Percentiles rank a stretch among this genome's conserved stretches.
Conservation (phyloP, 2,329 filamentous ascomycete species). For the Pseudomassariella vexata region DNA sequence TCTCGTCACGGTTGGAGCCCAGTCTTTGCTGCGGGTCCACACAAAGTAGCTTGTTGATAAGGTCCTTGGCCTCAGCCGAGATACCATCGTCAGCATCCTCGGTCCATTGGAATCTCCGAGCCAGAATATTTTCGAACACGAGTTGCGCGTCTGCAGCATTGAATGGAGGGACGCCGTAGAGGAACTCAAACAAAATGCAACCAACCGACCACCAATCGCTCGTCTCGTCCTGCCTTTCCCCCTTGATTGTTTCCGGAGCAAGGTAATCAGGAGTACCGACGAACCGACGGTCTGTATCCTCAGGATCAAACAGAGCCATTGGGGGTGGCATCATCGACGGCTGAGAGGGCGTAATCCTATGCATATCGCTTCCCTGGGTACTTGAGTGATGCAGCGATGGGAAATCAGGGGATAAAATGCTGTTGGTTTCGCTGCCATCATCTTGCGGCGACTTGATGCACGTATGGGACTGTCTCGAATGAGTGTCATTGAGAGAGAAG, state of each 20-base stretch:
- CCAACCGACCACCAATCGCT: constrained; percentile 99
- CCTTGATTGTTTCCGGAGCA: constrained; percentile 93
- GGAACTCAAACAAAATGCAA: constrained; percentile 93
- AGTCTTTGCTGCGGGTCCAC: constrained; percentile 76
- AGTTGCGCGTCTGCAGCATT: constrained; percentile 84
- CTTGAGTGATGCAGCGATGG: constrained; percentile 53
- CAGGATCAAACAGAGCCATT: constrained; percentile 91
- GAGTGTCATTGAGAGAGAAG: constrained; percentile 64
- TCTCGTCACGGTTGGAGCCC: constrained; percentile 80
- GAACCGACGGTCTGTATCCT: constrained; percentile 87
- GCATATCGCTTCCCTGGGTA: constrained; percentile 41
- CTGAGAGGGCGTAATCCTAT: constrained; percentile 56
- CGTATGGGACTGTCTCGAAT: constrained; percentile 22
- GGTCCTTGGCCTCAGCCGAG: constrained; percentile 82
- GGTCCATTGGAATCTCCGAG: constrained; percentile 87
- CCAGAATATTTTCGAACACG: constrained; percentile 94
- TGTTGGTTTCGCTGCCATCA: constrained; percentile 67
- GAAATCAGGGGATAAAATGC: constrained; percentile 72
- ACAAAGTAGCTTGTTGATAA: constrained; percentile 89
- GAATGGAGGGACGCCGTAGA: constrained; percentile 91
- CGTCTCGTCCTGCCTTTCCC: constrained; percentile 91
- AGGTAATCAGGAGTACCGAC: constrained; percentile 97
- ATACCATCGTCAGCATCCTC: constrained; percentile 73
- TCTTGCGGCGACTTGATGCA: constrained; percentile 60
- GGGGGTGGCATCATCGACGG: constrained; percentile 79